A percentile compares a stretch with the other conserved stretches of the same genome.
Conservation (phyloP, 169 alveolate genomes). For the Haemoproteus tartakovskyi region DNA sequence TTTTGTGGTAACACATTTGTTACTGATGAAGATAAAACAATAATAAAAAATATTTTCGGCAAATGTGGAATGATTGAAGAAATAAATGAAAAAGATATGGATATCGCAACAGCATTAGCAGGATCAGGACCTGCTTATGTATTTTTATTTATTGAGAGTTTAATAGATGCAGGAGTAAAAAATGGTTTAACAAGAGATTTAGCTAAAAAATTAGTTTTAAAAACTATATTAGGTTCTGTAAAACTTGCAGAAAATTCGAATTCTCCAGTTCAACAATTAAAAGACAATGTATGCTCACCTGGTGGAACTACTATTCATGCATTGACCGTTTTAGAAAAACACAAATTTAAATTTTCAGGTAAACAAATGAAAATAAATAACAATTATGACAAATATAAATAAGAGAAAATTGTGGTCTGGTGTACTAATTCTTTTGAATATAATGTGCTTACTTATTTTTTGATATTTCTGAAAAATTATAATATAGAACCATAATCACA, state of each 20-base stretch:
- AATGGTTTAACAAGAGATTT: conserved; percentile 69
- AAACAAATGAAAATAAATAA: neutral
- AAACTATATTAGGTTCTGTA: conserved; percentile 65
- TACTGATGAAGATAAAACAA: conserved; percentile 1
- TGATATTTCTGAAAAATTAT: too few species aligned
- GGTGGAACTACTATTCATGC: conserved; percentile 77
- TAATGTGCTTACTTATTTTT: too few species aligned
- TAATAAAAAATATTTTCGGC: conserved; percentile 18
- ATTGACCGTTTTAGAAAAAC: conserved; percentile 67
- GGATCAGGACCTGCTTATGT: conserved; percentile 76
- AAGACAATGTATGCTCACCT: conserved; percentile 74
- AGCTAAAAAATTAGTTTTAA: conserved; percentile 52
- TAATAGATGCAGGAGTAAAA: conserved; percentile 74
- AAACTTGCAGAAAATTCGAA: conserved; percentile 31
- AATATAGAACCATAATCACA: too few species aligned
- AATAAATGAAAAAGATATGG: conserved; percentile 58
- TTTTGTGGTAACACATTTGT: conserved; percentile 38
- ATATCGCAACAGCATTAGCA: conserved; percentile 26
- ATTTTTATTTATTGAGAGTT: conserved; percentile 69
- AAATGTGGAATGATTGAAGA: conserved; percentile 32
- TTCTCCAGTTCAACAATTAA: conserved; percentile 67
- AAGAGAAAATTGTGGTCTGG: too few species aligned
- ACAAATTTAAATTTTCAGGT: conserved; percentile 69
- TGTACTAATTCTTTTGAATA: too few species aligned
- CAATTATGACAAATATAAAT: too few species aligned